A percentile compares a stretch with the other conserved stretches of the same genome.
Evolutionary conservation across 768 basidiomycete species (phyloP).

Genomic region (Lyophyllum shimeji): DNA sequence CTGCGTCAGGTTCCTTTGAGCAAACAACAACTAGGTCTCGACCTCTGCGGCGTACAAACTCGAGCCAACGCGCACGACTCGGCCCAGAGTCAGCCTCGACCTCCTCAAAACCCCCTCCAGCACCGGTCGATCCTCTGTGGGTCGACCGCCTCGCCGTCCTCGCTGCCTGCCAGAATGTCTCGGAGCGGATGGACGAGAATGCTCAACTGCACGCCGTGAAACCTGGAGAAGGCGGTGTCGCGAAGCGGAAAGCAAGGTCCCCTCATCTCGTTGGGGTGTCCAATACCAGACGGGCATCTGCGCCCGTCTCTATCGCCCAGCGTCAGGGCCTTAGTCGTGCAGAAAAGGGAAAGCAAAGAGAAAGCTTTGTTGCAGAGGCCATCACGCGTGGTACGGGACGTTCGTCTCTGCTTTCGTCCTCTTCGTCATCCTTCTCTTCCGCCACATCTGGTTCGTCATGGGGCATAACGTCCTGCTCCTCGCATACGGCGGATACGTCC

Average conservation of each 20-base stretch:
- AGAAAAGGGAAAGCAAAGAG: slow-evolving; percentile 13
- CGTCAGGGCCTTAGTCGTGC: background rate
- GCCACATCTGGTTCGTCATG: slow-evolving; percentile 8
- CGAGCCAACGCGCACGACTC: background rate
- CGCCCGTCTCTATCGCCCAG: background rate
- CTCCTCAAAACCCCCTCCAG: slow-evolving; percentile 10
- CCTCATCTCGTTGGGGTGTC: background rate
- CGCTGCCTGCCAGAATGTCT: slow-evolving; percentile 33
- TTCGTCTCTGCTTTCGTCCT: background rate
- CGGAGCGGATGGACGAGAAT: slow-evolving; percentile 32
- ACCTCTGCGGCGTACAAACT: slow-evolving; percentile 5
- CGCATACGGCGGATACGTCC: slow-evolving; percentile 3
- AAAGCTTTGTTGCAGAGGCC: background rate
- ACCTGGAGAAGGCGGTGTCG: background rate
- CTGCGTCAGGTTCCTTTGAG: background rate
- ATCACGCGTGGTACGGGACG: background rate
- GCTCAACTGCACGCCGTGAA: slow-evolving; percentile 17
- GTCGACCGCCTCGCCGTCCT: slow-evolving; percentile 20
- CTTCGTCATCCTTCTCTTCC: background rate
- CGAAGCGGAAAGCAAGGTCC: slow-evolving; percentile 7
- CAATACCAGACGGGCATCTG: slow-evolving; percentile 1
- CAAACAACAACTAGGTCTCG: background rate
- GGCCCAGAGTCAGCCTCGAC: background rate
- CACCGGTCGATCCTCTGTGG: slow-evolving; percentile 14
- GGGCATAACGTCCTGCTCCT: slow-evolving; percentile 3